Evolutionary conservation across 2,329 filamentous ascomycete genomes (phyloP), one percentile per base, ranked within the genome.

Genomic region (Pyricularia pennisetigena): DNA sequence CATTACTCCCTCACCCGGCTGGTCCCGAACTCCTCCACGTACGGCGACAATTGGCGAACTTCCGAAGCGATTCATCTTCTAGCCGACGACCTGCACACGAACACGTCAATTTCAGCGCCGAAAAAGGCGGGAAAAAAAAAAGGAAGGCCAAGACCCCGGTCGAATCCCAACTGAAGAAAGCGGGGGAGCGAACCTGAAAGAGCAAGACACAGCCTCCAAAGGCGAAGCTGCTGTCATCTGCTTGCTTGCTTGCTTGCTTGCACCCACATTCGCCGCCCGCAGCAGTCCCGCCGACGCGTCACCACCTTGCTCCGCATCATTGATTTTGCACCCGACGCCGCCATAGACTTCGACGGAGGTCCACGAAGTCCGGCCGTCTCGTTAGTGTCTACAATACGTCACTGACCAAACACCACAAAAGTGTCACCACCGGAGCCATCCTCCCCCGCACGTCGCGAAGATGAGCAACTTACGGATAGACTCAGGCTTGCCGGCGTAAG

Each of bases 401-500:
- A 62, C 59, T 28, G 59, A 26, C 24, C 28, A 16, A 16, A 26
- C 23, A 61, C 24, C 26, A 20, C 59, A 14, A 62, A 62, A 62
- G 23, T 28, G 26, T 24, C 24, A 28, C 59, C 10, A 62, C 59
- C 20, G 59, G 26, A 29, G 41, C 30, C 35, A 26, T 24, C 28
- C 41, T n/a, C 26, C 35, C 65, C 16, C 65, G 20, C 24, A 28
- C 65, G 26, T 41, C 66, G 66, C 59, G 32, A 61, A 67, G 71
- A 84, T 83, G 81, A 79, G 79, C 74, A 77, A 76, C 71, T 81
- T 75, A 70, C 81, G 82, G 73, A 83, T 84, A 79, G 86, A 88
- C 77, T 83, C 86, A 71, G 87, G 86, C 79, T 81, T 88, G 74
- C 85, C 87, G 75, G 80, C 83, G 88, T 90, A 81, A 81, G 87